Evolutionary conservation across 352 stramenopile species (phyloP).

Genomic region (Pythium rhizo-oryzae): DNA sequence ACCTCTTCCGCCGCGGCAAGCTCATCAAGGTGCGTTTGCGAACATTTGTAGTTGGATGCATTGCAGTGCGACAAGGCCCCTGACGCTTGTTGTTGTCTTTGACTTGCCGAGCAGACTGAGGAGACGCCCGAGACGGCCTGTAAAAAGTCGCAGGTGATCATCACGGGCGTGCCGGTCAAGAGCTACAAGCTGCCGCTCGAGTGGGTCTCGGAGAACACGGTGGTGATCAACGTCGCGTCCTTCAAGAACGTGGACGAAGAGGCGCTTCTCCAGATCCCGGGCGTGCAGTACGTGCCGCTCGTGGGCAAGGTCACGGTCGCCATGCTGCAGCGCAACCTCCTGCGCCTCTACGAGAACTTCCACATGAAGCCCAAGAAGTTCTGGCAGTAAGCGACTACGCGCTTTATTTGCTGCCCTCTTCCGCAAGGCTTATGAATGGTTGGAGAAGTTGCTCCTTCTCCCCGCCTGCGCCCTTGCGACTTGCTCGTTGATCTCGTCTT

Average conservation of each 20-base stretch:
- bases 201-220: constrained; percentile 91
- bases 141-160: constrained; percentile 91
- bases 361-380: constrained; percentile 90
- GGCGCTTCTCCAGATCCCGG: constrained; percentile 87
- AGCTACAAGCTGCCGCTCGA: constrained; percentile 93
- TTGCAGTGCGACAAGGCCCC: not conserved
- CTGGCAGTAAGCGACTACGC: constrained; percentile 53
- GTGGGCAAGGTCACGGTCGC: constrained; percentile 98
- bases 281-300: constrained; percentile 94
- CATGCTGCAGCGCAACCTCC: constrained; percentile 96
- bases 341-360: constrained; percentile 96
- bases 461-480: too few relatives aligned
- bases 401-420: not conserved
- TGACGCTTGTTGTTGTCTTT: not conserved
- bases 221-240: constrained; percentile 96
- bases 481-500: not conserved
- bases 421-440: too few relatives aligned
- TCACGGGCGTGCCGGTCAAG: constrained; percentile 94
- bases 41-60: not conserved
- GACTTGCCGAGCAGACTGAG: constrained; percentile 43
- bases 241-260: constrained; percentile 97
- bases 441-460: too few relatives aligned
- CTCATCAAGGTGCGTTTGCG: constrained; percentile 55
- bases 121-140: constrained; percentile 89
- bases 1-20: constrained; percentile 93